phyloP scores from a whole-genome alignment of 768 basidiomycete species.

The Boletellus sp. region DNA sequence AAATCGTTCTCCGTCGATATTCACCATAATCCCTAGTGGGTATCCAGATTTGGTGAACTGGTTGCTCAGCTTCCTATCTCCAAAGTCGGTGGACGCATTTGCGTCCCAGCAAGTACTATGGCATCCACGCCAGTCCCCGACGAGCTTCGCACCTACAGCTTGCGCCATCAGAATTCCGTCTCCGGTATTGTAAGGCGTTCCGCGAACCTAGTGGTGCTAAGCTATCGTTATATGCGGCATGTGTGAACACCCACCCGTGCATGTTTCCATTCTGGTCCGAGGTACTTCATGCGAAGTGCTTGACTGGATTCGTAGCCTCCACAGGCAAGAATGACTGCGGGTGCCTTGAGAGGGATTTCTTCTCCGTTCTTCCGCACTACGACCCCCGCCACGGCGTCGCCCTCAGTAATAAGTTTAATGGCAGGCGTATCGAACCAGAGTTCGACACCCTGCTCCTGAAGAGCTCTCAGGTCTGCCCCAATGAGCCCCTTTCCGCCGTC shows the following conservation, averaged over 20 bases:
- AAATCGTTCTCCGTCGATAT: slow-evolving; percentile 53
- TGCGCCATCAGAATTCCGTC: slow-evolving; percentile 57
- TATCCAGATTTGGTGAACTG: slow-evolving; percentile 74
- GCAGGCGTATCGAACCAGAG: slow-evolving; percentile 58
- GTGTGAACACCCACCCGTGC: slow-evolving; percentile 43
- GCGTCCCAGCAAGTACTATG: slow-evolving; percentile 74
- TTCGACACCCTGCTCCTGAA: slow-evolving; percentile 48
- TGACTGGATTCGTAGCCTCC: slow-evolving; percentile 64
- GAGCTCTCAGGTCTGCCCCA: slow-evolving; percentile 47
- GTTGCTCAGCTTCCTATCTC: slow-evolving; percentile 59
- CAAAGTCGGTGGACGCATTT: slow-evolving; percentile 47
- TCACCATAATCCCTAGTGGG: slow-evolving; percentile 68
- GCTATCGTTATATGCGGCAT: not conserved
- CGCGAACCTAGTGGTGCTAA: slow-evolving; percentile 47
- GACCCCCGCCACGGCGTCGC: slow-evolving; percentile 44
- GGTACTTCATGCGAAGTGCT: slow-evolving; percentile 47
- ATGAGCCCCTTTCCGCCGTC: slow-evolving; percentile 70
- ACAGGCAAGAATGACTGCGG: slow-evolving; percentile 56
- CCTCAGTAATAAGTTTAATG: slow-evolving; percentile 29
- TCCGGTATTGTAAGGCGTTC: slow-evolving; percentile 69
- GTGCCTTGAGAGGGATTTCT: slow-evolving; percentile 35
- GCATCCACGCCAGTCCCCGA: slow-evolving; percentile 68
- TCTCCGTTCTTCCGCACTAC: slow-evolving; percentile 39
- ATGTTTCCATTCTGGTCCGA: slow-evolving; percentile 56
- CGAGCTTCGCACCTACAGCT: slow-evolving; percentile 48